Evolutionary conservation across 202 grass and related monocot genomes (phyloP).

Genomic region (Carex arenaria): DNA sequence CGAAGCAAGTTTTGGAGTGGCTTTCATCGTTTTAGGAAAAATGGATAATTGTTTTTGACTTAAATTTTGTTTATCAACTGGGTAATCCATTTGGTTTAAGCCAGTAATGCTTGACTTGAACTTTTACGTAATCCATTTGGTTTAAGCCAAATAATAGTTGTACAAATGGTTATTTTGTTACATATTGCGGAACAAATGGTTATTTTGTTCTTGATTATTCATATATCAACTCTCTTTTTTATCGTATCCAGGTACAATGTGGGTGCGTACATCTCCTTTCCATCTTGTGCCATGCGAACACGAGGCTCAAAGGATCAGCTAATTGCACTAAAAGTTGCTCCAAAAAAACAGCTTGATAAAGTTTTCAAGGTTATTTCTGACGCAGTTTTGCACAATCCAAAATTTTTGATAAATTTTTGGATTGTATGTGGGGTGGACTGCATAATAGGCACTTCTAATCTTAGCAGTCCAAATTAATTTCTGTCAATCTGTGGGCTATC

Average conservation of each 20-base stretch:
- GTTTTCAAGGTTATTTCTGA: slow-evolving; percentile 62
- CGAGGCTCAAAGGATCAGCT: slow-evolving; percentile 85
- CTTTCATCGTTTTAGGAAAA: not conserved
- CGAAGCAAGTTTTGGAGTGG: not conserved
- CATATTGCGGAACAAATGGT: not conserved
- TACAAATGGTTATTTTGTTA: not conserved
- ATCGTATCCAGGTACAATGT: slow-evolving; percentile 66
- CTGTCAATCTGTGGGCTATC: not conserved
- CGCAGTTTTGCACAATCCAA: not conserved
- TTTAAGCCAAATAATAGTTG: not conserved
- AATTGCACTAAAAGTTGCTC: slow-evolving; percentile 66
- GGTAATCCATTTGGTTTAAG: not conserved
- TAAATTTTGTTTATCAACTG: not conserved
- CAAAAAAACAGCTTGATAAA: slow-evolving; percentile 72
- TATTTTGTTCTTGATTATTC: not conserved
- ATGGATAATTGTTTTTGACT: not conserved
- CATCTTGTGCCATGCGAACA: slow-evolving; percentile 91
- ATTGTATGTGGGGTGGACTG: not conserved
- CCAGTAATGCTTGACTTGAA: not conserved
- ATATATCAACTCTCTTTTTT: not conserved
- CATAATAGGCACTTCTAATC: not conserved
- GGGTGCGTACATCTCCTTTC: slow-evolving; percentile 79
- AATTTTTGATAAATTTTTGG: not conserved
- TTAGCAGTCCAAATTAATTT: not conserved
- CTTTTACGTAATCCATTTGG: not conserved